A percentile compares a stretch with the other conserved stretches of the same genome.
Evolutionary conservation across 306 rosid species (phyloP).

Genomic region (Amphicarpaea edgeworthii): DNA sequence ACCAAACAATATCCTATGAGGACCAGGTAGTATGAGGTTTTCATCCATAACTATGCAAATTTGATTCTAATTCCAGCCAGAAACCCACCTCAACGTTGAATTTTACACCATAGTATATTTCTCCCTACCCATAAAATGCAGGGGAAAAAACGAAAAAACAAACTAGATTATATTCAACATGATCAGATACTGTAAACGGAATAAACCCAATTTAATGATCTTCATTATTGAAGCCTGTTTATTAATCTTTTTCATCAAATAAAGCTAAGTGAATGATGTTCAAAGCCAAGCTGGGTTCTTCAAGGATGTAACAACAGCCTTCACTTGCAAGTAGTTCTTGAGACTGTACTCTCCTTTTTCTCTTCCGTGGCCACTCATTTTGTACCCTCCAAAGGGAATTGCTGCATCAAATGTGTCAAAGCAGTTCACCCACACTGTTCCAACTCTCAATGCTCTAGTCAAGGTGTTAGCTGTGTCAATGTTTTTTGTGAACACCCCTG

Average conservation of each 20-base stretch:
- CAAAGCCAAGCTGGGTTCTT: slow-evolving; percentile 81
- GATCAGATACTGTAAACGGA: neutral
- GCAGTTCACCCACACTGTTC: slow-evolving; percentile 77
- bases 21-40: neutral
- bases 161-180: neutral
- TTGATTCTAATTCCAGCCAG: neutral
- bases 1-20: neutral
- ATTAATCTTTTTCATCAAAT: slow-evolving; percentile 31
- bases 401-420: slow-evolving; percentile 77
- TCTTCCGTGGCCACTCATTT: slow-evolving; percentile 83
- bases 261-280: neutral
- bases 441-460: slow-evolving; percentile 71
- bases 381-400: slow-evolving; percentile 87
- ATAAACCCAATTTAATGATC: slow-evolving; percentile 8
- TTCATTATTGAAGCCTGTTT: slow-evolving; percentile 22
- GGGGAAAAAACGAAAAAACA: neutral
- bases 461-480: slow-evolving; percentile 71
- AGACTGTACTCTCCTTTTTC: slow-evolving; percentile 82
- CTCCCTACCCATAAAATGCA: neutral
- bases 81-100: neutral
- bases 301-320: slow-evolving; percentile 79
- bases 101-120: neutral
- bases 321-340: slow-evolving; percentile 79
- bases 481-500: slow-evolving; percentile 74
- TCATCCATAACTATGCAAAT: neutral